A percentile compares a stretch with the other conserved stretches of the same genome.
These are phyloP conservation scores for Myxozyma monticola DNA, from an alignment of 805 yeast species.

Conservation along the genomic window DNA sequence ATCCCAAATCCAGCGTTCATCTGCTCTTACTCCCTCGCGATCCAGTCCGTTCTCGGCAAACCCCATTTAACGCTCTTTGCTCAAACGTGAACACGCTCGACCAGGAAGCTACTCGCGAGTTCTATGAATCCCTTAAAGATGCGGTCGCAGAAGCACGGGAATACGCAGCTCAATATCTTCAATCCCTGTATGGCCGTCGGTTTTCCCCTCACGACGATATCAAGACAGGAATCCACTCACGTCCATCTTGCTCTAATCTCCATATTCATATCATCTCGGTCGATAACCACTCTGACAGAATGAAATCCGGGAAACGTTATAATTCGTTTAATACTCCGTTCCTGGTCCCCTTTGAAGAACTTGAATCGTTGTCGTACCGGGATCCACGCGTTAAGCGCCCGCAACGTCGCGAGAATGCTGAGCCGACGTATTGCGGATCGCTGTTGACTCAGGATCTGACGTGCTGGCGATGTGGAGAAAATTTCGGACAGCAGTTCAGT, in stretches of 20 bases:
- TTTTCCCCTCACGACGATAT: conserved; percentile 37
- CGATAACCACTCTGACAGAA: conserved; percentile 55
- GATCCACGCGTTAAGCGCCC: conserved; percentile 24
- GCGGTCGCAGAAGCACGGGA: conserved; percentile 45
- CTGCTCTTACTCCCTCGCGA: conserved; percentile 60
- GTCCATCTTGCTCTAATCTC: conserved; percentile 67
- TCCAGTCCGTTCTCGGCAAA: conserved; percentile 42
- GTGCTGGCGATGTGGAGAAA: conserved; percentile 46
- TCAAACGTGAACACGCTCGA: conserved; percentile 29
- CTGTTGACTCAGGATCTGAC: conserved; percentile 45
- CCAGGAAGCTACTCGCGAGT: conserved; percentile 20
- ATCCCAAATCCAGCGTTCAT: conserved; percentile 65
- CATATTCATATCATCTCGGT: conserved; percentile 72
- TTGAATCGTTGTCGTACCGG: conserved; percentile 43
- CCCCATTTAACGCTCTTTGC: conserved; percentile 55
- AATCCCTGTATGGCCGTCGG: conserved; percentile 21
- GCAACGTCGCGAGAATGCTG: conserved; percentile 46
- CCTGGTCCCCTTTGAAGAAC: conserved; percentile 55
- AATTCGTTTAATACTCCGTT: conserved; percentile 68
- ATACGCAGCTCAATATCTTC: conserved; percentile 32
- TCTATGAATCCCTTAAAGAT: conserved; percentile 36
- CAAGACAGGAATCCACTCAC: conserved; percentile 64
- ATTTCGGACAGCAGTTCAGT: conserved; percentile 48
- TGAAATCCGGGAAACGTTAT: conserved; percentile 67
- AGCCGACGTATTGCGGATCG: conserved; percentile 42